Evolutionary conservation across 106 monocot genomes (phyloP), one percentile per base, ranked within the genome.

Genomic region (Agapanthus africanus): DNA sequence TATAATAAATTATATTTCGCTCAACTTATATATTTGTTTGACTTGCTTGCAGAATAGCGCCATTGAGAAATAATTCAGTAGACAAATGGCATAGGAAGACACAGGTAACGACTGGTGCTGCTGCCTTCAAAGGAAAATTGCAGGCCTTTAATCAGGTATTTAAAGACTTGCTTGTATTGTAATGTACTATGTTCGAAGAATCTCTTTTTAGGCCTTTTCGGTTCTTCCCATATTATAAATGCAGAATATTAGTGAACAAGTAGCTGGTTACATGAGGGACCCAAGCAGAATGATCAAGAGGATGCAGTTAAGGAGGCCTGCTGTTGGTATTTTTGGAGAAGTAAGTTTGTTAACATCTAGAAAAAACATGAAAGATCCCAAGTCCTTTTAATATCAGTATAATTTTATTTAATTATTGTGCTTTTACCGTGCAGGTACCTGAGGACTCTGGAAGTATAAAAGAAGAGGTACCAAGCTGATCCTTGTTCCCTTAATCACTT

Each of bases 21-120:
- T 25, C 30, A 44, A 23, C 32, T 41, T 59, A 37, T 32, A n/a
- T n/a, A n/a, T n/a, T n/a, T 10, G 65, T 41, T 57, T n/a, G n/a
- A n/a, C n/a, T n/a, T n/a, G n/a, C n/a, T 69, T 81, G 73, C 89
- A 99, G 99, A 77, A 77, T 99, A 77, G 71, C 76, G 47, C 79
- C 73, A 51, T 99, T 93, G 66, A 90, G 99, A 64, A 87, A 99
- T 78, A 85, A 59, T 49, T 77, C 89, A 27, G 56, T 99, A 32
- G 99, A 99, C 79, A 93, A 90, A 79, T 99, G 93, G 93, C 93
- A 93, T 68, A 87, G 87, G 71, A 99, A 87, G 84, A 85, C 85
- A 62, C 87, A 87, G 63, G 77, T 93, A 19, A 78, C 82, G 66
- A 81, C 83, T 70, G 99, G 99, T 71, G 89, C 87, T 69, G 90